phyloP scores from a whole-genome alignment of 805 yeast species.

The Yarrowia keelungensis region DNA sequence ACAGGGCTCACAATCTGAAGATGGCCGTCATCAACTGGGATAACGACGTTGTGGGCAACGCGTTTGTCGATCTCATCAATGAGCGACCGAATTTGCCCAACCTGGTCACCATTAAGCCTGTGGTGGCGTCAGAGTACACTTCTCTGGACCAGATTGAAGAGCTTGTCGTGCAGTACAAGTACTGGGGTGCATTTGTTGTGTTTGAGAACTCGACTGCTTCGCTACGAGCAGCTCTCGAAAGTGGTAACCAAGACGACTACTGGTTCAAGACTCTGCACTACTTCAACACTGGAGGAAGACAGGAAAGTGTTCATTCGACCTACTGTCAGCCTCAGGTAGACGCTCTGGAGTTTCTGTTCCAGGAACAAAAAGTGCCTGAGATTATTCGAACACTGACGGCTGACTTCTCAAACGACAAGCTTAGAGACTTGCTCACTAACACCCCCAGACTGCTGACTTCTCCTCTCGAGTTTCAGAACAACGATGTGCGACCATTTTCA shows the following conservation, averaged over 20 bases:
- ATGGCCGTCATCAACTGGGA: slow-evolving; percentile 55
- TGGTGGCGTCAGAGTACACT: slow-evolving; percentile 42
- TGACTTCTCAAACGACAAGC: slow-evolving; percentile 2
- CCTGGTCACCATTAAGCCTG: slow-evolving; percentile 48
- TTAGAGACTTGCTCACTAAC: slow-evolving; percentile 41
- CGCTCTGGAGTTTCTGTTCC: slow-evolving; percentile 51
- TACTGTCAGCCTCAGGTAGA: slow-evolving; percentile 57
- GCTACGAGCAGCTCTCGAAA: slow-evolving; percentile 53
- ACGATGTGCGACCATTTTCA: slow-evolving; percentile 40
- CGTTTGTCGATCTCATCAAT: slow-evolving; percentile 38
- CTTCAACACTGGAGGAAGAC: slow-evolving; percentile 37
- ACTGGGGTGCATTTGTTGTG: slow-evolving; percentile 70
- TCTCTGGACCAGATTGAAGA: slow-evolving; percentile 54
- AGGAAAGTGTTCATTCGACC: slow-evolving; percentile 55
- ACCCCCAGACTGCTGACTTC: slow-evolving; percentile 47
- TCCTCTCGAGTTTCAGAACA: slow-evolving; percentile 51
- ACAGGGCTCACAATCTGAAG: slow-evolving; percentile 50
- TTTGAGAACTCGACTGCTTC: slow-evolving; percentile 56
- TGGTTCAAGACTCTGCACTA: slow-evolving; percentile 46
- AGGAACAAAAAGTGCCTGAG: slow-evolving; percentile 42
- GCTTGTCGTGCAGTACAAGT: slow-evolving; percentile 60
- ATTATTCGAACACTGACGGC: slow-evolving; percentile 46
- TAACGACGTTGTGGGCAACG: slow-evolving; percentile 39
- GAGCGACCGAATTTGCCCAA: slow-evolving; percentile 42
- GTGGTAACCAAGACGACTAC: slow-evolving; percentile 39